Percentiles rank a stretch among this genome's conserved stretches.
These are phyloP conservation scores for Skeletonema costatum DNA, from an alignment of 108 stramenopile genomes.

Conservation along the genomic window DNA sequence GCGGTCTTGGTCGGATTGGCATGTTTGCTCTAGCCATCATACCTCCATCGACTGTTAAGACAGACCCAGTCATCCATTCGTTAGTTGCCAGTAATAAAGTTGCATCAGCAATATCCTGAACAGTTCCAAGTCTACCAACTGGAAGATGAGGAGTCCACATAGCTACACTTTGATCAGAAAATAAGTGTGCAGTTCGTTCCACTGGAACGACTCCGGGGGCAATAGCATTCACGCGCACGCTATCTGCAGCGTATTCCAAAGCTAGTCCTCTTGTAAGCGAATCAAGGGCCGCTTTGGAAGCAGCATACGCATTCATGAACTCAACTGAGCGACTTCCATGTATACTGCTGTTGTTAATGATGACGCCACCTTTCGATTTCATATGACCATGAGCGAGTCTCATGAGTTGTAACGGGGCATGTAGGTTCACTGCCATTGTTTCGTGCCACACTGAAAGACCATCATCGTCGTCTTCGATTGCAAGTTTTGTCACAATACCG, in stretches of 20 bases:
- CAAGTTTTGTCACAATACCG: slow-evolving; percentile 66
- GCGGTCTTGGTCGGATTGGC: slow-evolving; percentile 55
- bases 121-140: slow-evolving; percentile 46
- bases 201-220: slow-evolving; percentile 71
- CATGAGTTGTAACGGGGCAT: slow-evolving; percentile 61
- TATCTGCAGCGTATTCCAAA: slow-evolving; percentile 52
- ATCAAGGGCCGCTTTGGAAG: slow-evolving; percentile 62
- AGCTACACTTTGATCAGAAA: slow-evolving; percentile 36
- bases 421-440: slow-evolving; percentile 62
- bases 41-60: slow-evolving; percentile 68
- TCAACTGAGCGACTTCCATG: slow-evolving; percentile 60
- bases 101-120: slow-evolving; percentile 63
- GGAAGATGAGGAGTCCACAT: slow-evolving; percentile 58
- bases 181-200: slow-evolving; percentile 50
- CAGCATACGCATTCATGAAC: slow-evolving; percentile 68
- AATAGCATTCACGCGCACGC: slow-evolving; percentile 59
- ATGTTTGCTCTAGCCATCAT: slow-evolving; percentile 65
- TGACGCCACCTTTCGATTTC: slow-evolving; percentile 44
- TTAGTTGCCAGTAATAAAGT: slow-evolving; percentile 53
- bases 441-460: slow-evolving; percentile 55
- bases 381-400: slow-evolving; percentile 48
- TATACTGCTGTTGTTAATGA: slow-evolving; percentile 66
- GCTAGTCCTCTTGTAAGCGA: slow-evolving; percentile 54
- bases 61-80: slow-evolving; percentile 66
- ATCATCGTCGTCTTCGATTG: slow-evolving; percentile 63